A percentile compares a stretch with the other conserved stretches of the same genome.
Evolutionary conservation across 345 rosid species (phyloP).

Genomic region (Linum tenue): DNA sequence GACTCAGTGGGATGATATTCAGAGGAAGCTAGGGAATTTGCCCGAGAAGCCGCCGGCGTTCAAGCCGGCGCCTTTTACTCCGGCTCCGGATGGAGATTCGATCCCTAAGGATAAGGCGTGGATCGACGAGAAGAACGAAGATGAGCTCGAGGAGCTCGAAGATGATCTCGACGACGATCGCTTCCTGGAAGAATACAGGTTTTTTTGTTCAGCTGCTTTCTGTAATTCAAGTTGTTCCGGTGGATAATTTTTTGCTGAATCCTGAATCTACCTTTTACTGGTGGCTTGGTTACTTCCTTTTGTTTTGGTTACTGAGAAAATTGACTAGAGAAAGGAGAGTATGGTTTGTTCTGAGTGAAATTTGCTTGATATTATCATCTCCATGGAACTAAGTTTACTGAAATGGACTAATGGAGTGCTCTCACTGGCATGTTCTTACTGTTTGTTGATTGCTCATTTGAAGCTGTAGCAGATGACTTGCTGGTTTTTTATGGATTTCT

Average conservation of each 20-base stretch:
- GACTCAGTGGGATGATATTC: conserved; percentile 98
- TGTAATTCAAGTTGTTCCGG: neutral
- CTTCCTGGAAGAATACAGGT: conserved; percentile 91
- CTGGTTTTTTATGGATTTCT: no score
- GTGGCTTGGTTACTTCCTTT: neutral
- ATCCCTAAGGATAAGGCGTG: conserved; percentile 71
- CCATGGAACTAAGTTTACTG: neutral
- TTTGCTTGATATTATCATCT: neutral
- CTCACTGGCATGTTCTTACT: neutral
- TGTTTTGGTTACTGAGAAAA: neutral
- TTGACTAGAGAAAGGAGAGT: neutral
- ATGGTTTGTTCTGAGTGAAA: no score
- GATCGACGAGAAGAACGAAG: conserved; percentile 63
- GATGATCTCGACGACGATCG: conserved; percentile 87
- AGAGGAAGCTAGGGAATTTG: conserved; percentile 84
- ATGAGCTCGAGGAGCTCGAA: conserved; percentile 76
- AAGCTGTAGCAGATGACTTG: no score
- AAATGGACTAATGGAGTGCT: neutral
- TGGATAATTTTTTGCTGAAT: neutral
- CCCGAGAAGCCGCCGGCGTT: conserved; percentile 75
- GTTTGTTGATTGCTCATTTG: neutral
- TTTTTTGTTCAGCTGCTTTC: no score
- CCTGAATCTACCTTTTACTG: no score
- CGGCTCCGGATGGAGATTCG: conserved; percentile 52
- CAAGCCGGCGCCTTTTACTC: conserved; percentile 78